These are phyloP conservation scores for Alternaria arbusti DNA, from an alignment of 2,329 filamentous ascomycete genomes.

Conservation along the genomic window DNA sequence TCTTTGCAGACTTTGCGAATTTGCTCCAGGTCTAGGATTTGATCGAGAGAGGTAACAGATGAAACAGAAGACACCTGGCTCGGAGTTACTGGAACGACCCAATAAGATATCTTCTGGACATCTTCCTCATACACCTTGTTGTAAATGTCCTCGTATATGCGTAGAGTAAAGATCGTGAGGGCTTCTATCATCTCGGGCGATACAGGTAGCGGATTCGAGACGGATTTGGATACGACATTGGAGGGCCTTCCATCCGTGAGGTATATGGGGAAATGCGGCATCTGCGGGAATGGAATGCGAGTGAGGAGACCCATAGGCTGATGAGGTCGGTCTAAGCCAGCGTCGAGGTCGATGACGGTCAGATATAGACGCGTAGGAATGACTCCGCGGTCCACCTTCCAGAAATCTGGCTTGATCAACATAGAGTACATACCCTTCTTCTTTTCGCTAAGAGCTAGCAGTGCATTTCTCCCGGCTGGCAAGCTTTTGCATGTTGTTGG, in stretches of 20 bases:
- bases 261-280: constrained; percentile 75
- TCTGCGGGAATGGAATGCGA: constrained; percentile 65
- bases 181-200: constrained; percentile 55
- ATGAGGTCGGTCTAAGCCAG: constrained; percentile 64
- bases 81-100: constrained; percentile 68
- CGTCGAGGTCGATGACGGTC: constrained; percentile 67
- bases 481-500: constrained; percentile 74
- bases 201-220: constrained; percentile 55
- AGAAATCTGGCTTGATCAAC: constrained; percentile 78
- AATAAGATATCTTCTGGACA: constrained; percentile 76
- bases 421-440: constrained; percentile 77
- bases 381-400: constrained; percentile 59
- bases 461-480: constrained; percentile 85
- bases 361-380: constrained; percentile 64
- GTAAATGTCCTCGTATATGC: constrained; percentile 82
- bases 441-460: constrained; percentile 79
- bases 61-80: not conserved
- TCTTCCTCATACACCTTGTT: constrained; percentile 80
- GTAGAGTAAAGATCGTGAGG: constrained; percentile 76
- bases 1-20: constrained; percentile 52
- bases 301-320: constrained; percentile 75
- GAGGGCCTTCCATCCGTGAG: constrained; percentile 70
- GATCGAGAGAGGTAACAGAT: constrained; percentile 10
- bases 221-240: constrained; percentile 58
- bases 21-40: constrained; percentile 68